Evolutionary conservation across 2,329 filamentous ascomycete genomes (phyloP), one percentile per base, ranked within the genome.

Genomic region (Phyllachora maydis): DNA sequence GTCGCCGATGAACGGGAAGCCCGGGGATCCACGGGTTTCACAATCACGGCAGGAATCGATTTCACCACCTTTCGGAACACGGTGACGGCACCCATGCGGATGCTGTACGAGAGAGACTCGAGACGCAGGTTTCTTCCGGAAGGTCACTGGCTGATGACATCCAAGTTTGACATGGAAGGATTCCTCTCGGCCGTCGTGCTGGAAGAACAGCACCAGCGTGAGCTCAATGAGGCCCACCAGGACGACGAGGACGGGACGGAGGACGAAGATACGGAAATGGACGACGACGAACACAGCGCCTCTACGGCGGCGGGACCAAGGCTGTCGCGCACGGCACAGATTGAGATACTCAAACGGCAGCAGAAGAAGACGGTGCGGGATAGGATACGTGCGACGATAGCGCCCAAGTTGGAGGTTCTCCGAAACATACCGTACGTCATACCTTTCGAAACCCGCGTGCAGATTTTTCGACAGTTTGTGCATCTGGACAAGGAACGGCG

Each of bases 351-450:
- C 21, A 64, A 65, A 32, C 54, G 58, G 18, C 63, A 69, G 32
- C 68, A 79, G 37, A 63, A 68, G 31, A 69, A 68, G 38, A 59
- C 63, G 5, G 69, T 70, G 20, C 60, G 72, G 18, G 69, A 72
- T 34, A 69, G 77, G 32, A 65, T 77, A 30, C 50, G 90, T 13
- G 77, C 83, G 22, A 64, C 74, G 9, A 68, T 92, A 30, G 79
- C 76, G 1, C 85, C 88, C 1, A 73, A 85, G 34, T 55, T 93
- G 7, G 83, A 93, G 39, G 77, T 98, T 4, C 49, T 98, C 23
- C 74, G 88, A 34, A 90, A 95, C 38, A 90, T 98, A 71, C 88
- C 88, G 0, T 98, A 95, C 42, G 77, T 85, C 34, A 88, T 98
- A 21, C 88, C 85, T 0, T 98, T 98, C 36, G 68, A 78, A 18